These are phyloP conservation scores for Geosmithia morbida DNA, from an alignment of 2,329 filamentous ascomycete species.

Conservation along the genomic window DNA sequence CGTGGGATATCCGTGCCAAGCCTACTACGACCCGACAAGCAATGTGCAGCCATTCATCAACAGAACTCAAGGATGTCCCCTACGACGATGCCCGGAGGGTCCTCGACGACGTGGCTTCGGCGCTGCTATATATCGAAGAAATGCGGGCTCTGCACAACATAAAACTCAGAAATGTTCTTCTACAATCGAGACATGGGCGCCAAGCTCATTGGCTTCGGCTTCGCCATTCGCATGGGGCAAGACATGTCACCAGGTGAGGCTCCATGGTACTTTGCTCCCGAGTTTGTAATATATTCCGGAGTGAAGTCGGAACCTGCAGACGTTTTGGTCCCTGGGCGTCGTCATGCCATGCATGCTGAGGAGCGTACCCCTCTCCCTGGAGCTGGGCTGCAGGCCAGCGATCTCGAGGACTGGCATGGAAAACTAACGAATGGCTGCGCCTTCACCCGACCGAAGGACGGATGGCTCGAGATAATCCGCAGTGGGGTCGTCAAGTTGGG, in stretches of 20 bases:
- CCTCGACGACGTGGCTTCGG: constrained; percentile 5
- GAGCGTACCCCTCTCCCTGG: not conserved
- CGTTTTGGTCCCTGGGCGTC: not conserved
- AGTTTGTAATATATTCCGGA: not conserved
- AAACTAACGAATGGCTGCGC: too few relatives aligned
- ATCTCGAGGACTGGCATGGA: not conserved
- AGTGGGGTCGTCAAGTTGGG: too few relatives aligned
- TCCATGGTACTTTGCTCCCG: not conserved
- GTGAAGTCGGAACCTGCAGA: not conserved
- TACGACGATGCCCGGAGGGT: constrained; percentile 3
- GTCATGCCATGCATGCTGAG: not conserved
- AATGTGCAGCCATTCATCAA: not conserved
- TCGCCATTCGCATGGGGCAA: too few relatives aligned
- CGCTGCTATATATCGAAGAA: constrained; percentile 5
- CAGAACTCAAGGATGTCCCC: not conserved
- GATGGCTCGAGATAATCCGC: too few relatives aligned
- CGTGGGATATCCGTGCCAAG: not conserved
- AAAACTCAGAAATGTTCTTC: constrained; percentile 7
- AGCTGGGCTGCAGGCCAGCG: not conserved
- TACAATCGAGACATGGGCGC: constrained; percentile 1
- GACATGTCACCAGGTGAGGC: not conserved
- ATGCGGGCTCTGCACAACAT: constrained; percentile 4
- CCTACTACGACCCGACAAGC: not conserved
- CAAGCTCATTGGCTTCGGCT: not conserved
- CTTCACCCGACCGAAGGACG: too few relatives aligned